Evolutionary conservation across 2,329 filamentous ascomycete genomes (phyloP).

Genomic region (Myriosclerotinia scirpicola): DNA sequence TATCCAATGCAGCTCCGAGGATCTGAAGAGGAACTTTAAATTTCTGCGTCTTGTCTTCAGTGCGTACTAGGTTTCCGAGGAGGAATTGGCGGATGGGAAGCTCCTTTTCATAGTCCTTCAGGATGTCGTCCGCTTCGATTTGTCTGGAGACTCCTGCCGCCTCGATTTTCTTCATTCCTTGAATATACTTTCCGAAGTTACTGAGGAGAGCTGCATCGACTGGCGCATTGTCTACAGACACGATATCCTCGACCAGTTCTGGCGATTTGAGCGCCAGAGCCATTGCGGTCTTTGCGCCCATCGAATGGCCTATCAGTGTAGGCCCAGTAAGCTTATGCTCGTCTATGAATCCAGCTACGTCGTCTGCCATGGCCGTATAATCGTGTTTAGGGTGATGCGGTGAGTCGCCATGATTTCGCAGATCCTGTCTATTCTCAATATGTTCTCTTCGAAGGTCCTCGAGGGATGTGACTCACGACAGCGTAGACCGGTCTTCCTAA

Average conservation of each 20-base stretch:
- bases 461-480: conserved; percentile 55
- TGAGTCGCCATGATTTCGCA: conserved; percentile 91
- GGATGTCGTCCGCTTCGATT: conserved; percentile 76
- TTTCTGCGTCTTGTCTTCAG: conserved; percentile 54
- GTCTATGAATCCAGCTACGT: conserved; percentile 76
- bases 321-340: conserved; percentile 67
- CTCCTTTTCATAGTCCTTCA: conserved; percentile 69
- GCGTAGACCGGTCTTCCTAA: conserved; percentile 79
- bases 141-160: conserved; percentile 64
- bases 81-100: conserved; percentile 86
- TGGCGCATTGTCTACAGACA: conserved; percentile 90
- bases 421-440: conserved; percentile 57
- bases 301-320: conserved; percentile 89
- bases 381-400: conserved; percentile 75
- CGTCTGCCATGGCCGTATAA: conserved; percentile 78
- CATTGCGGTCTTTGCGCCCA: conserved; percentile 96
- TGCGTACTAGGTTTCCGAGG: conserved; percentile 75
- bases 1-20: conserved; percentile 65
- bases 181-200: conserved; percentile 77
- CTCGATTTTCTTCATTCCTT: conserved; percentile 82
- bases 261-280: conserved; percentile 73
- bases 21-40: conserved; percentile 79
- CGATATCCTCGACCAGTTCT: conserved; percentile 64
- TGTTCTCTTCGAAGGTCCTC: not conserved
- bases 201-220: conserved; percentile 73